phyloP scores from a whole-genome alignment of 352 stramenopile genomes.

The Phytophthora citricola region DNA sequence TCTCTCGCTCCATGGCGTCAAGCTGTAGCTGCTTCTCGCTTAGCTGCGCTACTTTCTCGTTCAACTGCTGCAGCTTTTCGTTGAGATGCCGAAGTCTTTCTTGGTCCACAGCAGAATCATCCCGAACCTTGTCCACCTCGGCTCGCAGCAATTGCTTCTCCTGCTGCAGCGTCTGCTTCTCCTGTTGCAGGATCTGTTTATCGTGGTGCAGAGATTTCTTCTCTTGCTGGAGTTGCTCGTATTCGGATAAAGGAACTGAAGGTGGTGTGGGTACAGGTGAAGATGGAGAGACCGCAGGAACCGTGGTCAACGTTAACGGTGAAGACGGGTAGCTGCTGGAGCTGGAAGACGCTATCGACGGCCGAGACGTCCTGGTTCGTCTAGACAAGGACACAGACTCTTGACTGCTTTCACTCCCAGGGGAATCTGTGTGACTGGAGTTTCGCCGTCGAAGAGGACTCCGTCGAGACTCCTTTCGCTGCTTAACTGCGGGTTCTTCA shows the following conservation, averaged over 20 bases:
- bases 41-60: conserved; percentile 36
- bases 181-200: conserved; percentile 36
- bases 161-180: conserved; percentile 48
- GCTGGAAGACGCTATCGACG: conserved; percentile 11
- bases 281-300: conserved; percentile 5
- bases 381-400: conserved; percentile 11
- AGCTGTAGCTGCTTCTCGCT: conserved; percentile 49
- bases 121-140: conserved; percentile 29
- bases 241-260: conserved; percentile 33
- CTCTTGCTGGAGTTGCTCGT: conserved; percentile 52
- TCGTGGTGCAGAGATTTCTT: conserved; percentile 40
- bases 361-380: conserved; percentile 15
- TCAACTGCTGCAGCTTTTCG: conserved; percentile 44
- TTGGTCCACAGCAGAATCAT: conserved; percentile 29
- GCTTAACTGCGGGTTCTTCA: conserved; percentile 19
- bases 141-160: conserved; percentile 33
- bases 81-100: conserved; percentile 46
- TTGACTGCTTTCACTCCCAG: conserved; percentile 15
- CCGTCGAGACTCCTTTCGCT: conserved; percentile 24
- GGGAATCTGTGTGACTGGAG: conserved; percentile 16
- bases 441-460: conserved; percentile 19
- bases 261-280: neutral
- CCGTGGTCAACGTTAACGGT: conserved; percentile 9
- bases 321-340: conserved; percentile 14
- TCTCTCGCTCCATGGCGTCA: conserved; percentile 60